Evolutionary conservation across 1,139 yeast genomes (phyloP), one percentile per base, ranked within the genome.

Genomic region (Nadsonia commutata): DNA sequence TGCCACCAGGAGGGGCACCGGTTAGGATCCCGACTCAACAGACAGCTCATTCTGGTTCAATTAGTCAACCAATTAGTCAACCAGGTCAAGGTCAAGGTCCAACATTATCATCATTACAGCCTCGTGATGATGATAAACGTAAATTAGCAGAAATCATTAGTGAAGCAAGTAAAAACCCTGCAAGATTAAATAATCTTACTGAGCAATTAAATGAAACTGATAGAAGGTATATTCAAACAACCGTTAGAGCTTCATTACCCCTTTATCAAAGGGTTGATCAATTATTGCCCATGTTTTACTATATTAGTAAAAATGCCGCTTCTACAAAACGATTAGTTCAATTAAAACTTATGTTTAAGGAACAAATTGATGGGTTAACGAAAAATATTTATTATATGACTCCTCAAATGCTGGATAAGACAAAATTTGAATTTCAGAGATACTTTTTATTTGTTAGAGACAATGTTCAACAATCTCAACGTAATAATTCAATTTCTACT

Each of bases 291-390:
- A 78, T 82, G 56, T 83, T 82, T 53, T 84, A 73, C 56, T 72
- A 80, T 47, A 67, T 84, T 45, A 80, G 93, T 1, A 74, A 79
- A 52, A 82, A 80, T 56, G 72, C 70, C 40, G 84, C 77, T 45
- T 88, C 84, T 4, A 80, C 94, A 1, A 76, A 76, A 54, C 72
- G 83, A 49, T 71, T 85, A 49, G 69, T 85, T 48, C 90, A 82
- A 57, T 76, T 83, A 70, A 79, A 84, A 59, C 71, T 76, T 49
- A 80, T 84, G 80, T 76, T 84, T 39, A 79, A 77, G 54, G 80
- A 79, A 56, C 81, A 84, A 48, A 65, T 79, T 56, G 93, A 83
- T 43, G 76, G 74, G 50, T 62, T 80, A 58, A 71, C 75, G 54
- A 66, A 76, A 59, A 77, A 82, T 36, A 60, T 72, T 45, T 78